Conservation (phyloP, 2,329 filamentous ascomycete species). For the Tothia fuscella region DNA sequence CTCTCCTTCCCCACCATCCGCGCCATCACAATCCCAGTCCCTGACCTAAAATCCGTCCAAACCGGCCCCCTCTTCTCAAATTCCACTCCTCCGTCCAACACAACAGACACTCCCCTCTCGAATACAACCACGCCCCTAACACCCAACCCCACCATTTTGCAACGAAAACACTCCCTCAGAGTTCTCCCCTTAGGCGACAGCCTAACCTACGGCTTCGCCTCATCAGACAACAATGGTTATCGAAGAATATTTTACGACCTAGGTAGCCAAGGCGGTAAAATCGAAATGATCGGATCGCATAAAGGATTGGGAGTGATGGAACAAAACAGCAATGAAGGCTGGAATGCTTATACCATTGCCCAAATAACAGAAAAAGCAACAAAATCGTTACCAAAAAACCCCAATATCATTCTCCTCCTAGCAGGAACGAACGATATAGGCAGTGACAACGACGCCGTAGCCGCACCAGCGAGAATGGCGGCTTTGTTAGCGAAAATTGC, state of each 20-base stretch:
- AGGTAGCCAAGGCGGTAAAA: slow-evolving; percentile 11
- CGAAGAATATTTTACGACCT: slow-evolving; percentile 25
- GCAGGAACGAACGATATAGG: slow-evolving; percentile 31
- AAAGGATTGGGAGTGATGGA: slow-evolving; percentile 26
- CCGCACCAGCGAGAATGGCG: background rate
- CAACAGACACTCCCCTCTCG: too few species aligned
- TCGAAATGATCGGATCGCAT: slow-evolving; percentile 30
- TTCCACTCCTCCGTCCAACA: too few species aligned
- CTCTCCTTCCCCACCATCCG: too few species aligned
- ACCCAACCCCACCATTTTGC: too few species aligned
- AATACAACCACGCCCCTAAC: too few species aligned
- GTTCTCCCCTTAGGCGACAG: slow-evolving; percentile 27
- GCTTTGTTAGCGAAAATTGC: background rate
- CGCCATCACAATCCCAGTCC: too few species aligned
- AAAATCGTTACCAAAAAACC: slow-evolving; percentile 15
- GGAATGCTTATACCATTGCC: slow-evolving; percentile 31
- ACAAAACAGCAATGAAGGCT: slow-evolving; percentile 35
- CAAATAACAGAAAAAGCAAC: slow-evolving; percentile 26
- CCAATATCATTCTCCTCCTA: slow-evolving; percentile 33
- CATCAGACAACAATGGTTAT: slow-evolving; percentile 30
- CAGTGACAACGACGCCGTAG: background rate
- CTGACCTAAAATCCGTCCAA: too few species aligned
- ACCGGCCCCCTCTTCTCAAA: too few species aligned
- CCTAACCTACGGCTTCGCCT: slow-evolving; percentile 25
- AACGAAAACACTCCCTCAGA: slow-evolving; percentile 14